A percentile compares a stretch with the other conserved stretches of the same genome.
These are phyloP conservation scores for Carpinus viminea DNA, from an alignment of 306 rosid genomes.

Conservation along the genomic window DNA sequence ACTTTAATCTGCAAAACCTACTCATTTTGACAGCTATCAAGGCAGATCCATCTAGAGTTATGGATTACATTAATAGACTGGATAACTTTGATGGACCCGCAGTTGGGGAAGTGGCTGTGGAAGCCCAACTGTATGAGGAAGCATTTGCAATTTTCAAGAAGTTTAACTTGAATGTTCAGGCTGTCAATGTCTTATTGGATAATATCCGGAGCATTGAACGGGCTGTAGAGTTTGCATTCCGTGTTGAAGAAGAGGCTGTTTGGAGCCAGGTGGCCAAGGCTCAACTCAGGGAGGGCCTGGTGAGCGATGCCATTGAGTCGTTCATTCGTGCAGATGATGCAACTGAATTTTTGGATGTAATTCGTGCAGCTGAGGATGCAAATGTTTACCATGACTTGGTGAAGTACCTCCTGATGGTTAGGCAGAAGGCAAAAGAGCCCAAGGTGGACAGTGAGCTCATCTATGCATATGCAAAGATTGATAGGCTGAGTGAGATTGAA, in stretches of 20 bases:
- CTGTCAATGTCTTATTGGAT: constrained; percentile 90
- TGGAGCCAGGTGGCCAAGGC: constrained; percentile 99
- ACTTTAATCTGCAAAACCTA: constrained; percentile 95
- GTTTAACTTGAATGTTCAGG: constrained; percentile 97
- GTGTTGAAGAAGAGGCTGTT: constrained; percentile 98
- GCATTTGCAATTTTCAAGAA: constrained; percentile 96
- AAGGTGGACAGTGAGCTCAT: constrained; percentile 99
- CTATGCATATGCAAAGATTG: constrained; percentile 98
- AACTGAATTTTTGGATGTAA: constrained; percentile 92
- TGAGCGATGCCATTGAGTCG: constrained; percentile 98
- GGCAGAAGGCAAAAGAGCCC: constrained; percentile 92
- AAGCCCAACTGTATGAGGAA: constrained; percentile 89
- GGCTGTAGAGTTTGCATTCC: constrained; percentile 98
- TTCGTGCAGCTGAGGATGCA: constrained; percentile 76
- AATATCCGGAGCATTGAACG: constrained; percentile 86
- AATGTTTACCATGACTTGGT: constrained; percentile 92
- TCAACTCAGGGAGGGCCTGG: constrained; percentile 92
- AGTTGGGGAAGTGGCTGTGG: constrained; percentile 97
- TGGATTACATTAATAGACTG: constrained; percentile 92
- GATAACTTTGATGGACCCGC: constrained; percentile 99
- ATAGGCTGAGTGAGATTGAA: constrained; percentile 92
- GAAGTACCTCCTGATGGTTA: constrained; percentile 94
- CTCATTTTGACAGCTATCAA: constrained; percentile 95
- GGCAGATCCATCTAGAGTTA: constrained; percentile 97
- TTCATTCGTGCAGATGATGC: constrained; percentile 96